Evolutionary conservation across 148 eudicot species (phyloP).

Genomic region (Fagopyrum esculentum): DNA sequence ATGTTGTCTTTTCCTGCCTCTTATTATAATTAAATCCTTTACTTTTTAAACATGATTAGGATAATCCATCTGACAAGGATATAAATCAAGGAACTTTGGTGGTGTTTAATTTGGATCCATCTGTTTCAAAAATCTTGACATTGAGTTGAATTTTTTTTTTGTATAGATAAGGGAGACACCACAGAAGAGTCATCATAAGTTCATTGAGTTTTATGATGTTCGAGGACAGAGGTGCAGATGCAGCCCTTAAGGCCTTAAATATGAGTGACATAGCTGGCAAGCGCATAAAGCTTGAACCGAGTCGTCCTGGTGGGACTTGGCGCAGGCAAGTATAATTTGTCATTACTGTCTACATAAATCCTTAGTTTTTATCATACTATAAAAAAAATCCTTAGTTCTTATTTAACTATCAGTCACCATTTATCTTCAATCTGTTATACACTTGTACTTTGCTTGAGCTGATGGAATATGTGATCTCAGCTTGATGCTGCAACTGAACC

Average conservation of each 20-base stretch:
- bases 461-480: conserved; percentile 21
- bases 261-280: conserved; percentile 94
- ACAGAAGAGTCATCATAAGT: conserved; percentile 87
- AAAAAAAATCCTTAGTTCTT: background rate
- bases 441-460: background rate
- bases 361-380: too few species aligned
- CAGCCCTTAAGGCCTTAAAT: conserved; percentile 85
- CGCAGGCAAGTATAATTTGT: conserved; percentile 48
- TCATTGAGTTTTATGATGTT: conserved; percentile 87
- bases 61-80: conserved; percentile 94
- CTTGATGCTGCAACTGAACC: conserved; percentile 60
- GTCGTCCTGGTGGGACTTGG: conserved; percentile 96
- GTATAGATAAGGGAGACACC: conserved; percentile 91
- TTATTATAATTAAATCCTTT: background rate
- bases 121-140: conserved; percentile 44
- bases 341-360: background rate
- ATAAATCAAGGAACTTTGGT: conserved; percentile 91
- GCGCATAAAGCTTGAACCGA: conserved; percentile 90
- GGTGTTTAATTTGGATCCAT: conserved; percentile 84
- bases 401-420: background rate
- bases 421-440: background rate
- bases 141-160: background rate
- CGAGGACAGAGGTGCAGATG: conserved; percentile 64
- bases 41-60: conserved; percentile 26
- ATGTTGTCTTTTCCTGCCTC: background rate